Percentiles rank a stretch among this genome's conserved stretches.
These are phyloP conservation scores for Didymella sp. DNA, from an alignment of 2,329 filamentous ascomycete species.

Conservation along the genomic window DNA sequence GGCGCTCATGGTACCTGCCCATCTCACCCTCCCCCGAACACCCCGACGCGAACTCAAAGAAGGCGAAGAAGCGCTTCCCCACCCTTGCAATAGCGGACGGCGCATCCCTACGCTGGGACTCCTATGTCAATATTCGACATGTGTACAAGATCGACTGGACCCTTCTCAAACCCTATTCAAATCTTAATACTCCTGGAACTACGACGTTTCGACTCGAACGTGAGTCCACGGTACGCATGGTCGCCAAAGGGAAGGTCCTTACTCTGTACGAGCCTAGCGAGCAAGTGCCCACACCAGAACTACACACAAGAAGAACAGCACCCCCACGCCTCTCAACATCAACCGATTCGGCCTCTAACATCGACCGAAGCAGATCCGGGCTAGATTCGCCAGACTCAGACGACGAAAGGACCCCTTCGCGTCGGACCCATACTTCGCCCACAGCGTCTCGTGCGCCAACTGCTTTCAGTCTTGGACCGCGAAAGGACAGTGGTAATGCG, in stretches of 20 bases:
- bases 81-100: slow-evolving; percentile 34
- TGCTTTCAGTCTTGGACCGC: slow-evolving; percentile 8
- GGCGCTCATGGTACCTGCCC: slow-evolving; percentile 45
- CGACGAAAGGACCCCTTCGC: neutral
- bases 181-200: slow-evolving; percentile 30
- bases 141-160: slow-evolving; percentile 46
- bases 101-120: slow-evolving; percentile 39
- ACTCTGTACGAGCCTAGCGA: slow-evolving; percentile 38
- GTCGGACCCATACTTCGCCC: neutral
- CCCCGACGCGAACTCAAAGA: slow-evolving; percentile 43
- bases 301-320: neutral
- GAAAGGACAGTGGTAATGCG: neutral
- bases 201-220: slow-evolving; percentile 32
- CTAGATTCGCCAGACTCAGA: slow-evolving; percentile 4
- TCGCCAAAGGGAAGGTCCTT: slow-evolving; percentile 36
- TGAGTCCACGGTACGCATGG: slow-evolving; percentile 35
- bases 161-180: slow-evolving; percentile 35
- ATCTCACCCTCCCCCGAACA: slow-evolving; percentile 43
- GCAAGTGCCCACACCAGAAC: slow-evolving; percentile 23
- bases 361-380: neutral
- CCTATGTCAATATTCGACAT: slow-evolving; percentile 45
- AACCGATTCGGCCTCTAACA: neutral
- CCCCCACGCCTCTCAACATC: slow-evolving; percentile 12
- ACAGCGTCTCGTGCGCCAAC: neutral
- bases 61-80: slow-evolving; percentile 41